Evolutionary conservation across 2,329 filamentous ascomycete species (phyloP), one percentile per base, ranked within the genome.

Genomic region (Diaporthe sp.): DNA sequence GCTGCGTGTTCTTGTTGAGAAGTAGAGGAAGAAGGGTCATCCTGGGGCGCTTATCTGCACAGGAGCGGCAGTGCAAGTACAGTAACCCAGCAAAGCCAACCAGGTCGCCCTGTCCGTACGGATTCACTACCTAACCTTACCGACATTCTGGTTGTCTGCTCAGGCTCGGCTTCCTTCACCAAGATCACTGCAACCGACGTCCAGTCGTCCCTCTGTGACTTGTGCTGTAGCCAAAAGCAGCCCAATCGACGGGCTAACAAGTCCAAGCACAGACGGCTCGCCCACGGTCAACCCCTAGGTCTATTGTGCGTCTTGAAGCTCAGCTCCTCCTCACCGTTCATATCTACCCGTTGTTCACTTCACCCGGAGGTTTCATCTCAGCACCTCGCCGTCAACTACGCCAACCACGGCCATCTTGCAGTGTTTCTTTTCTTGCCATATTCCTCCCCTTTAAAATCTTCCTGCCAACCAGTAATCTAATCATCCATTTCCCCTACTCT

Each of bases 261-360:
- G 34, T 42, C 19, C 19, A 17, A 42, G 34, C 65, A 70, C 65
- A 70, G 49, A 55, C 65, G 61, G 61, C 42, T 42, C 34, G n/a
- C 31, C 7, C 22, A 12, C 15, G 25, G 28, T 31, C 15, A 28
- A 22, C 46, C 10, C n/a, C 9, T n/a, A 7, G 37, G 7, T 19
- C 31, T 42, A 4, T 49, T n/a, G n/a, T 44, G 62, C 44, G 31
- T 44, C 28, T 51, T n/a, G 44, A 19, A 39, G 22, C 65, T 53
- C 62, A 51, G 61, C 61, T 65, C 39, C 39, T 65, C 42, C 61
- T 15, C 19, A 67, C 61, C 61, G 28, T 49, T 28, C 46, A 42
- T 39, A 39, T 31, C 22, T 31, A 22, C 39, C 39, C 37, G 9
- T 31, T 42, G 34, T 42, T 61, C 57, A 61, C 57, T 22, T 6